These are phyloP conservation scores for Boletus bicolor DNA, from an alignment of 768 basidiomycete species.

Conservation along the genomic window DNA sequence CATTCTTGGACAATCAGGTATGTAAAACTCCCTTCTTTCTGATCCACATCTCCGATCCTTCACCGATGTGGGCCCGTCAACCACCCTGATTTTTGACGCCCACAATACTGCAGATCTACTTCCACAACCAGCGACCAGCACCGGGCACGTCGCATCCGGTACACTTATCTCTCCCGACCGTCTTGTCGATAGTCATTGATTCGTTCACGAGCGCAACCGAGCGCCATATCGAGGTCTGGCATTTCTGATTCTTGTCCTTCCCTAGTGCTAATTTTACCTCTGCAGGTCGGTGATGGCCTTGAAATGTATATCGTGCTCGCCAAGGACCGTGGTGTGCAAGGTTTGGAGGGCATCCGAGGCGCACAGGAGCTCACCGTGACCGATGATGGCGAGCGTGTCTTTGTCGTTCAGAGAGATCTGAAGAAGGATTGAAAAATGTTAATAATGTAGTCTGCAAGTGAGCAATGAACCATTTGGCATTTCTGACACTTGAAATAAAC, in stretches of 20 bases:
- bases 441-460: not conserved
- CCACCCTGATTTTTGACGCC: conserved; percentile 22
- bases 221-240: conserved; percentile 88
- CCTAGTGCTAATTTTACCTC: conserved; percentile 3
- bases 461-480: not conserved
- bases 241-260: conserved; percentile 2
- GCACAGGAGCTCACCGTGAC: conserved; percentile 61
- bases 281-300: conserved; percentile 89
- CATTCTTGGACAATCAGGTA: conserved; percentile 98
- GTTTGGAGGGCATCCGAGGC: conserved; percentile 52
- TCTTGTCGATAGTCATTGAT: conserved; percentile 87
- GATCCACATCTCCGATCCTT: conserved; percentile 41
- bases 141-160: conserved; percentile 70
- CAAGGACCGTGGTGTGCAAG: conserved; percentile 58
- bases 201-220: conserved; percentile 97
- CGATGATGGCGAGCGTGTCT: conserved; percentile 69
- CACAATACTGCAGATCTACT: conserved; percentile 72
- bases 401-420: conserved; percentile 71
- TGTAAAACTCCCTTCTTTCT: conserved; percentile 30
- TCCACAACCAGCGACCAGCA: conserved; percentile 87
- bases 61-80: conserved; percentile 43
- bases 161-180: conserved; percentile 77
- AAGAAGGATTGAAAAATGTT: conserved; percentile 68
- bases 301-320: conserved; percentile 88
- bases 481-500: conserved; percentile 1